A percentile compares a stretch with the other conserved stretches of the same genome.
phyloP scores from a whole-genome alignment of 768 basidiomycete genomes.

The Hirschioporus abietinus region DNA sequence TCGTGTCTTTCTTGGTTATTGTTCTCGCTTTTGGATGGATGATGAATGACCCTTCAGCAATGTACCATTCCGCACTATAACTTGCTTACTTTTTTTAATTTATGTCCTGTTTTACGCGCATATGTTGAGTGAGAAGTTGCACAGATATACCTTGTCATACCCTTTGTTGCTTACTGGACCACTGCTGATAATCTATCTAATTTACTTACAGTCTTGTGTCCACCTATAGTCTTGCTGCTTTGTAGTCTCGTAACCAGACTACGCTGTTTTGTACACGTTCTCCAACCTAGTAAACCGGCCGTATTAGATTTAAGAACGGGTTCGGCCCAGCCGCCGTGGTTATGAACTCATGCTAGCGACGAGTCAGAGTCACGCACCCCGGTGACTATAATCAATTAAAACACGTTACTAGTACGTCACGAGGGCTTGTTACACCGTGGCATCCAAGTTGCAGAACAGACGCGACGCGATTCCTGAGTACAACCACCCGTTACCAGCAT shows the following conservation, averaged over 20 bases:
- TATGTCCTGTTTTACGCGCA: neutral
- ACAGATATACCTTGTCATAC: conserved; percentile 1
- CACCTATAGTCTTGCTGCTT: too few relatives aligned
- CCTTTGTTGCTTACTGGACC: neutral
- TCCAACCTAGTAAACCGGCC: too few relatives aligned
- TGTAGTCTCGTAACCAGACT: too few relatives aligned
- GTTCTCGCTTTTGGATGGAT: neutral
- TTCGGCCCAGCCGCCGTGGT: too few relatives aligned
- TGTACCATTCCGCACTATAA: neutral
- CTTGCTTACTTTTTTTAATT: neutral
- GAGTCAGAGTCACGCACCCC: too few relatives aligned
- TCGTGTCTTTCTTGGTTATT: neutral
- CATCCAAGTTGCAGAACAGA: conserved; percentile 9
- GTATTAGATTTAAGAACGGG: too few relatives aligned
- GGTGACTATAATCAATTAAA: too few relatives aligned
- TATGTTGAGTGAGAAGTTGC: neutral
- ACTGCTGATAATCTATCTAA: neutral
- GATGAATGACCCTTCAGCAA: neutral
- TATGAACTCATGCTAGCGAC: too few relatives aligned
- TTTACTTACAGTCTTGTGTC: too few relatives aligned
- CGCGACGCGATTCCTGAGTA: conserved; percentile 19
- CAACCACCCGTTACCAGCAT: conserved; percentile 4
- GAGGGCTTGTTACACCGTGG: too few relatives aligned
- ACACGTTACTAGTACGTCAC: too few relatives aligned
- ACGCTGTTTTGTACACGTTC: too few relatives aligned